A percentile compares a stretch with the other conserved stretches of the same genome.
Conservation (phyloP, 306 rosid species). For the Oxytropis ochrocephala region DNA sequence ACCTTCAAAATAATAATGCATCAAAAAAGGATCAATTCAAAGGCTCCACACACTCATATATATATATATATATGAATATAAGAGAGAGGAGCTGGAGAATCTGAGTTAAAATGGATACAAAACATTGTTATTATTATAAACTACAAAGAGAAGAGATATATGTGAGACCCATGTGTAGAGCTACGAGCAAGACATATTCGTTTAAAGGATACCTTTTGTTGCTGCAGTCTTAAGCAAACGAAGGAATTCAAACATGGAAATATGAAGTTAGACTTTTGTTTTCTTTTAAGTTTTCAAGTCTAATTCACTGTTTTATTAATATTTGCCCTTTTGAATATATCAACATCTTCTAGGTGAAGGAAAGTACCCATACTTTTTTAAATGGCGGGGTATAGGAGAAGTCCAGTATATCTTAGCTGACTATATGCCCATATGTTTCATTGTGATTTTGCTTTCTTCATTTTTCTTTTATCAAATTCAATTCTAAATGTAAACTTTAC, state of each 20-base stretch:
- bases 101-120: not conserved
- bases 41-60: conserved; percentile 25
- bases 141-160: not conserved
- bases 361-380: conserved; percentile 44
- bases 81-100: not conserved
- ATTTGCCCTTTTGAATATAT: too few species aligned
- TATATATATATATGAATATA: too few species aligned
- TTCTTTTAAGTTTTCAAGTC: not conserved
- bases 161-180: conserved; percentile 26
- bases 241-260: not conserved
- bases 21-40: not conserved
- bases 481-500: not conserved
- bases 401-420: conserved; percentile 30
- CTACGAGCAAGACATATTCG: conserved; percentile 1
- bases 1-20: conserved; percentile 16
- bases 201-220: conserved; percentile 21
- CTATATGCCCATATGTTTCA: conserved; percentile 12
- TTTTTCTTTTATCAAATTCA: conserved; percentile 8
- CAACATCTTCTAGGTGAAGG: conserved; percentile 60
- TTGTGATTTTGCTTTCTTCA: conserved; percentile 19
- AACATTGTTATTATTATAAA: not conserved
- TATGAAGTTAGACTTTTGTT: not conserved
- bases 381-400: conserved; percentile 33
- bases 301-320: too few species aligned
- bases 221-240: conserved; percentile 25